A percentile compares a stretch with the other conserved stretches of the same genome.
Conservation (phyloP, 1,284 basidiomycete genomes). For the Ceratorhiza oryzae-sativae region DNA sequence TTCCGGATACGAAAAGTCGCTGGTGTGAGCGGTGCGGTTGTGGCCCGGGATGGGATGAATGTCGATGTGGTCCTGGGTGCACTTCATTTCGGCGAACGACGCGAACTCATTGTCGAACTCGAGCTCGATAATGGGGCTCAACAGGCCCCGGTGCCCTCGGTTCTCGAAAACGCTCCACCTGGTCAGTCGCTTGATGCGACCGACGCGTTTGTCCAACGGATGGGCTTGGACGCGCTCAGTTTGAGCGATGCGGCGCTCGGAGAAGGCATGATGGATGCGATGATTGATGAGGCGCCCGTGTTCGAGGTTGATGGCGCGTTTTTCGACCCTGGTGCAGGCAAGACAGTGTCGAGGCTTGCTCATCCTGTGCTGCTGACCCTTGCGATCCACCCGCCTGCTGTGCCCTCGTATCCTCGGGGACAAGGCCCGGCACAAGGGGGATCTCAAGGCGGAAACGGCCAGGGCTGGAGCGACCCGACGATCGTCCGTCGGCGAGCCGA, state of each 20-base stretch:
- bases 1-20: slow-evolving; percentile 92
- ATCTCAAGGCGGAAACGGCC: slow-evolving; percentile 51
- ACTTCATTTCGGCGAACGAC: slow-evolving; percentile 86
- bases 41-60: slow-evolving; percentile 86
- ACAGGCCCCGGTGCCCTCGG: slow-evolving; percentile 44
- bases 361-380: slow-evolving; percentile 89
- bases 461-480: slow-evolving; percentile 71
- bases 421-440: slow-evolving; percentile 43
- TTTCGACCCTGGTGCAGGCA: slow-evolving; percentile 83
- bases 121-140: slow-evolving; percentile 77
- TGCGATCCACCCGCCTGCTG: slow-evolving; percentile 71
- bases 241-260: slow-evolving; percentile 71
- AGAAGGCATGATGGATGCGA: slow-evolving; percentile 85
- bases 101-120: slow-evolving; percentile 93
- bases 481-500: slow-evolving; percentile 94
- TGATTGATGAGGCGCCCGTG: slow-evolving; percentile 93
- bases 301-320: slow-evolving; percentile 92
- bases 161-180: not conserved
- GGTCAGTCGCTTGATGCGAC: slow-evolving; percentile 63
- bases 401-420: slow-evolving; percentile 38
- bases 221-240: slow-evolving; percentile 71
- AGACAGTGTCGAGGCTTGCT: slow-evolving; percentile 82
- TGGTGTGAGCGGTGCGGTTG: slow-evolving; percentile 81
- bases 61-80: slow-evolving; percentile 96
- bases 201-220: slow-evolving; percentile 79